A percentile compares a stretch with the other conserved stretches of the same genome.
Evolutionary conservation across 768 basidiomycete species (phyloP).

Genomic region (Pilatotrama ljubarskyi): DNA sequence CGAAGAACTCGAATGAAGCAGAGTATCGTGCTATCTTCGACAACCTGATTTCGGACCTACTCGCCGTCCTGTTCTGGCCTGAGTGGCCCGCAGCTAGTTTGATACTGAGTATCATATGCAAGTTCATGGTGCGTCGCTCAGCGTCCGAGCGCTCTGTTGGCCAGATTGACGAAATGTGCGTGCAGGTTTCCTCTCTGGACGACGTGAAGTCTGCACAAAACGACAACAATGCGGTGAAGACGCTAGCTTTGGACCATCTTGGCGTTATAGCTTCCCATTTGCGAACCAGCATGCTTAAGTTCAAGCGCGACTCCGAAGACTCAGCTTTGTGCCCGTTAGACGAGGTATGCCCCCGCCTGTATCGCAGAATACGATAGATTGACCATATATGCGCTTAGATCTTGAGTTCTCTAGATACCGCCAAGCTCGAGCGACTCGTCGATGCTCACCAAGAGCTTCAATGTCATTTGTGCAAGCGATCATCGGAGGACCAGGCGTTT

Average conservation of each 20-base stretch:
- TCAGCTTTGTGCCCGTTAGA: constrained; percentile 57
- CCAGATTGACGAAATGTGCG: neutral
- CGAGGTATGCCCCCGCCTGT: constrained; percentile 50
- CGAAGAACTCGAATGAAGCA: constrained; percentile 90
- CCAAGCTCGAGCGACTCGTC: constrained; percentile 59
- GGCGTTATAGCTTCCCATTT: constrained; percentile 90
- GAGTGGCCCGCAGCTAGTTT: constrained; percentile 96
- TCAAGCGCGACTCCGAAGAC: constrained; percentile 33
- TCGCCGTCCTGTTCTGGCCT: constrained; percentile 88
- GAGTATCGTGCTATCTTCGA: constrained; percentile 95
- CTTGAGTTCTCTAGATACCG: constrained; percentile 47
- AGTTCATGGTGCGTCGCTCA: constrained; percentile 66
- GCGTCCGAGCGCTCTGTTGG: too few species aligned
- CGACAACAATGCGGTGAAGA: constrained; percentile 85
- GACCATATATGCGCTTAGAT: constrained; percentile 40
- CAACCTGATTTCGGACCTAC: constrained; percentile 82
- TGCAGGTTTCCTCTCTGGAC: constrained; percentile 77
- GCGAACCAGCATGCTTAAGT: constrained; percentile 52
- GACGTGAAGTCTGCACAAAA: constrained; percentile 68
- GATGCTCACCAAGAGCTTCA: constrained; percentile 64
- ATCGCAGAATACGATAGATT: neutral
- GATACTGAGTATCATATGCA: constrained; percentile 76
- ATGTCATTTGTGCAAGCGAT: constrained; percentile 65
- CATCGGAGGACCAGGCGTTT: constrained; percentile 78
- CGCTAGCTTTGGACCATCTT: constrained; percentile 89